Evolutionary conservation across 352 stramenopile genomes (phyloP).

Genomic region (Pythium sp.): DNA sequence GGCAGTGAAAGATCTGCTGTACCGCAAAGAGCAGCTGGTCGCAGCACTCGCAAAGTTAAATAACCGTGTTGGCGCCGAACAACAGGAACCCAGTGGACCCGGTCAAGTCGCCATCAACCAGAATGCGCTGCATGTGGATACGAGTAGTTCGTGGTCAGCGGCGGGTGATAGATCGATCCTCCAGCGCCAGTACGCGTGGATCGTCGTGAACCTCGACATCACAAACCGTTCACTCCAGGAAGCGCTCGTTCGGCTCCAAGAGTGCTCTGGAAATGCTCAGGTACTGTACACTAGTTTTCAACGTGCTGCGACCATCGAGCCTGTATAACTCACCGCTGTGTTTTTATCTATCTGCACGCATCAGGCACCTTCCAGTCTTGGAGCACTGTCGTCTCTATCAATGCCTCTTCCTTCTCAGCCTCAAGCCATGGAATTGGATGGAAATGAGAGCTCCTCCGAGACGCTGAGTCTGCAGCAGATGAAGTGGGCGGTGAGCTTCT

Average conservation of each 20-base stretch:
- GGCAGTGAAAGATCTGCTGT: conserved; percentile 54
- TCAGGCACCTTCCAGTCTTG: conserved; percentile 7
- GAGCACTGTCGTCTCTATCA: background rate
- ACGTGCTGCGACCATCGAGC: background rate
- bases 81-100: background rate
- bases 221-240: conserved; percentile 60
- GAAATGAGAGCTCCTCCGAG: conserved; percentile 7
- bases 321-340: background rate
- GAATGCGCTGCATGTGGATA: conserved; percentile 18
- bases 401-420: background rate
- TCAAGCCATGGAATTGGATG: background rate
- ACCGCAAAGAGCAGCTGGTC: conserved; percentile 75
- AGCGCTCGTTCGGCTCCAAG: conserved; percentile 62
- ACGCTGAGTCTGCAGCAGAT: conserved; percentile 49
- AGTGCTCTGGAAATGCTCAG: conserved; percentile 23
- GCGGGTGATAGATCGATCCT: conserved; percentile 30
- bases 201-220: conserved; percentile 58
- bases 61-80: conserved; percentile 17
- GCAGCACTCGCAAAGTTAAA: conserved; percentile 48
- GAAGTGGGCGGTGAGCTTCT: conserved; percentile 64
- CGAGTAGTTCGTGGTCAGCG: conserved; percentile 19
- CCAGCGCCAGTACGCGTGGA: conserved; percentile 64
- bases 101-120: conserved; percentile 20
- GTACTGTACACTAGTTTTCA: background rate
- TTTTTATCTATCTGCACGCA: background rate